Evolutionary conservation across 345 rosid genomes (phyloP), one percentile per base, ranked within the genome.

Genomic region (Brassica cretica): DNA sequence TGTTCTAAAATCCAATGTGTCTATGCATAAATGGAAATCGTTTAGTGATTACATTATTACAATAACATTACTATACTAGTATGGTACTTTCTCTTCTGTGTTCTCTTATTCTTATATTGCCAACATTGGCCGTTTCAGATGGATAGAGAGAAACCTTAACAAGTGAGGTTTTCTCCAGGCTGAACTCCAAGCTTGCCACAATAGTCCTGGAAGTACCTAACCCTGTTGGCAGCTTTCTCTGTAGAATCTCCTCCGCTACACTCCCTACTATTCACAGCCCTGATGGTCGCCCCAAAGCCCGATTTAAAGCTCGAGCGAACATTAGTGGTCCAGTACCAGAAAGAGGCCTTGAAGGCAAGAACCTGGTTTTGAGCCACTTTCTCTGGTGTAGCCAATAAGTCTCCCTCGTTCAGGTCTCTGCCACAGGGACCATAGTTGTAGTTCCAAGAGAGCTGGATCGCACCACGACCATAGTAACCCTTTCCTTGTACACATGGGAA

Each of bases 231-330:
- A 0, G 84, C 18, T 2, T 6, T 63, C 1, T 15, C 66, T 2
- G 25, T 64, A 5, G 85, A 1, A 49, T 76, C 65, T 25, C 80
- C 51, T 1, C 89, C 91, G 5, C 74, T 67, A 69, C 95, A 90
- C 35, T 88, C 95, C 12, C 59, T 46, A 1, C 90, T 78, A 62
- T 90, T 90, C n/a, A 88, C 79, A 72, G 90, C 91, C 27, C 76
- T 64, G 61, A 87, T 88, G 7, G 90, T 88, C 30, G 91, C 85
- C 0, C 93, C 95, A 62, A 90, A 90, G 0, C 94, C 97, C 61
- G 85, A 83, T 66, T 35, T 18, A 1, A 87, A 60, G 0, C 79
- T 84, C 0, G 84, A 44, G 6, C 81, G 88, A 12, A 88, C 92
- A 66, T 2, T 64, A 29, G 76, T 80, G 78, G 76, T 86, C 97